Percentiles rank a stretch among this genome's conserved stretches.
Conservation (phyloP, 2,329 filamentous ascomycete species). For the Cytospora paraplurivora region DNA sequence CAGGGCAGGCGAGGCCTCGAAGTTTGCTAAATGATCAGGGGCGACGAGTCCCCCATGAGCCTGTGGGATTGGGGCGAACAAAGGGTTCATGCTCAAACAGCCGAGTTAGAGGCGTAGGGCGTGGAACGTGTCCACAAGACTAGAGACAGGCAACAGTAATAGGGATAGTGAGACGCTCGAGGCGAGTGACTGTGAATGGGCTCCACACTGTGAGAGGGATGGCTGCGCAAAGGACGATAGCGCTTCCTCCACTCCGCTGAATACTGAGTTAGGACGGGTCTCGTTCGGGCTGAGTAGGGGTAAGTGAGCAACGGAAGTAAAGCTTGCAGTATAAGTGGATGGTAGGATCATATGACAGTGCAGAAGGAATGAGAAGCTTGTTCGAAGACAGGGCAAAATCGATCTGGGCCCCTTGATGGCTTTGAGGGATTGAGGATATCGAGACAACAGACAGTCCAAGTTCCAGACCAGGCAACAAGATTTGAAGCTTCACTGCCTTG, state of each 20-base stretch:
- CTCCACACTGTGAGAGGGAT: neutral
- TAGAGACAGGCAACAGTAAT: slow-evolving; percentile 20
- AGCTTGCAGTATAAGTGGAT: neutral
- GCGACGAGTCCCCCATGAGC: slow-evolving; percentile 20
- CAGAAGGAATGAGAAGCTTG: slow-evolving; percentile 1
- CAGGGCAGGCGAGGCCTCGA: slow-evolving; percentile 12
- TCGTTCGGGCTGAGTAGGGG: neutral
- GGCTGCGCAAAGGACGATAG: neutral
- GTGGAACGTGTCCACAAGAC: slow-evolving; percentile 9
- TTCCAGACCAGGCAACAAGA: slow-evolving; percentile 22
- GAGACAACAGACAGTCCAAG: slow-evolving; percentile 2
- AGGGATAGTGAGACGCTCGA: neutral
- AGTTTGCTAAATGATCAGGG: slow-evolving; percentile 13
- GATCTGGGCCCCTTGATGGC: neutral
- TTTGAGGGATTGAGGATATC: slow-evolving; percentile 11
- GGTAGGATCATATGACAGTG: neutral
- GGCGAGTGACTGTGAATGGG: slow-evolving; percentile 1
- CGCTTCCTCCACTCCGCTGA: slow-evolving; percentile 13
- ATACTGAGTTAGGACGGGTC: neutral
- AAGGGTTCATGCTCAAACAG: slow-evolving; percentile 25
- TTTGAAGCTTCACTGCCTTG: slow-evolving; percentile 27
- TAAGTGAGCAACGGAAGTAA: slow-evolving; percentile 1
- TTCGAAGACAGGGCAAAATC: slow-evolving; percentile 23
- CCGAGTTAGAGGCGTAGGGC: slow-evolving; percentile 9
- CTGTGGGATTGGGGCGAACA: slow-evolving; percentile 17